Evolutionary conservation across 2,329 filamentous ascomycete species (phyloP), one percentile per base, ranked within the genome.

Genomic region (Aspergillus sp.): DNA sequence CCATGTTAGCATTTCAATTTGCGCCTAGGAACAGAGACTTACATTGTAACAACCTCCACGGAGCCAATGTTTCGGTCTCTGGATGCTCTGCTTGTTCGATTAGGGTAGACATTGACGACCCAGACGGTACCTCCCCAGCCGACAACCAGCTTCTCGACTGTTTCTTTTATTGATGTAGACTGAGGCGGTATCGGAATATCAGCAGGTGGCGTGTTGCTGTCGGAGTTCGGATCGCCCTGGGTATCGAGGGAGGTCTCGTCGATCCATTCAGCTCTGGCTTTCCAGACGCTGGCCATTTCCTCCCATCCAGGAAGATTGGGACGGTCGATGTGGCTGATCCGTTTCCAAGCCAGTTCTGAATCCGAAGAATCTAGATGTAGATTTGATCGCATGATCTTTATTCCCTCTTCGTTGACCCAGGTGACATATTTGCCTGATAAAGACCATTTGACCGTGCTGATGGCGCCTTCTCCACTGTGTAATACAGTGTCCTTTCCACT

Each of bases 121-220:
- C 91, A 98, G 34, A 94, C 85, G 1, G 84, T 93, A 36, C 88
- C 82, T 40, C 91, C 91, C 91, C 93, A 98, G 7, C 91, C 91
- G 15, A 98, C 82, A 5, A 98, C 66, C 13, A 96, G 67, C 48
- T 89, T 83, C 58, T 96, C 89, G 12, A 49, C 25, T 25, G 47
- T 69, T 8, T 61, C 51, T 25, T 43, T 39, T 36, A 53, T 60
- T 41, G 65, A 64, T 29, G 61, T 68, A 24, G 53, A 61, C 32
- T 63, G 62, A 24, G 42, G 30, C 8, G 41, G 42, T 13, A 45
- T 45, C n/a, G 63, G 57, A 27, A 64, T 60, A 44, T 75, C 70
- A 6, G 49, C 34, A 7, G 41, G 36, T n/a, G 43, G 35, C 28
- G 49, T 37, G 4, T 45, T 42, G 24, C 41, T 49, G 26, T 55